Conservation (phyloP, 495 filamentous ascomycete species). For the Aspergillus olivimuriae region DNA sequence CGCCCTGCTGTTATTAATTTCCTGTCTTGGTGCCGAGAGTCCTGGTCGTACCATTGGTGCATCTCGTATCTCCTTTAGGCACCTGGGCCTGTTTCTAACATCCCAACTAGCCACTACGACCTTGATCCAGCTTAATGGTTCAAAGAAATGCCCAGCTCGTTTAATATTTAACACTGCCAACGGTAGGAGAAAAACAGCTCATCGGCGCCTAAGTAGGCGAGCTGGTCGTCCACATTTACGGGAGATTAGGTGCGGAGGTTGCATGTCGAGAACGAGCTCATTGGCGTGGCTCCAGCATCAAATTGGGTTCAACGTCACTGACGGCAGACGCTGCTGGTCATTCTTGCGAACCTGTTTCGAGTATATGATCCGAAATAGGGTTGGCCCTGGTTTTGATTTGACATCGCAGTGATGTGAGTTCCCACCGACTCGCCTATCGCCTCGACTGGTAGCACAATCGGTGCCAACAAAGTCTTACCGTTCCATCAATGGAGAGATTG, state of each 20-base stretch:
- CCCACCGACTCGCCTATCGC: no score
- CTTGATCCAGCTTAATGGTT: slow-evolving; percentile 10
- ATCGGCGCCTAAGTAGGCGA: no score
- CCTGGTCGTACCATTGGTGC: slow-evolving; percentile 5
- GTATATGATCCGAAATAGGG: no score
- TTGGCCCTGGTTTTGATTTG: no score
- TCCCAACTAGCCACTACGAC: slow-evolving; percentile 5
- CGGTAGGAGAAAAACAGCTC: no score
- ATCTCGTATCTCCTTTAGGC: slow-evolving; percentile 11
- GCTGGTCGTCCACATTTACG: no score
- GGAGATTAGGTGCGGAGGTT: no score
- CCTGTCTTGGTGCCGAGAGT: not conserved
- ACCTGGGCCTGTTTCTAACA: slow-evolving; percentile 15
- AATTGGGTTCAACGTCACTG: slow-evolving; percentile 15
- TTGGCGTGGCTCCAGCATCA: no score
- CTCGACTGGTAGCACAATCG: slow-evolving; percentile 17
- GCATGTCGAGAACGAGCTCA: not conserved
- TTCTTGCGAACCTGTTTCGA: slow-evolving; percentile 4
- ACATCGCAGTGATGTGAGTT: no score
- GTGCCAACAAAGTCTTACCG: slow-evolving; percentile 8
- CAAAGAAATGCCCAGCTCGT: no score
- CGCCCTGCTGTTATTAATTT: not conserved
- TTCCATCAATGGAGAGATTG: slow-evolving; percentile 6
- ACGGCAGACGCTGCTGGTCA: slow-evolving; percentile 7
- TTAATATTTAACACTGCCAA: no score